phyloP scores from a whole-genome alignment of 164 flowering plant genomes.

The Platanus orientalis region DNA sequence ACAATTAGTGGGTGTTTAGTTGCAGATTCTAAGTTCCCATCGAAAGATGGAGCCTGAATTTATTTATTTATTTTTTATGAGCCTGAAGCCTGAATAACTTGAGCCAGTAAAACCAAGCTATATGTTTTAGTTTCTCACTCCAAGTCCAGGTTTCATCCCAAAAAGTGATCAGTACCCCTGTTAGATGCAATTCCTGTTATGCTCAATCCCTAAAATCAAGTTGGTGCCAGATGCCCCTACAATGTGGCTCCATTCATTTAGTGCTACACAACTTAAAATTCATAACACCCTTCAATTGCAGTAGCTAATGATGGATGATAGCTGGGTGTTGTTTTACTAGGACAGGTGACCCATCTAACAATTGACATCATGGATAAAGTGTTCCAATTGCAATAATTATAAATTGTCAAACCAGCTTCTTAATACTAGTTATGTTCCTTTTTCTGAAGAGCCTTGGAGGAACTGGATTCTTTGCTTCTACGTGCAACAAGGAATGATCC shows the following conservation, averaged over 20 bases:
- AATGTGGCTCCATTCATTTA: background rate
- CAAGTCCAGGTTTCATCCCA: too few species aligned
- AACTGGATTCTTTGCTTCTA: slow-evolving; percentile 75
- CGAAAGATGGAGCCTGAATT: too few species aligned
- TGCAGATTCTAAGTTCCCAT: too few species aligned
- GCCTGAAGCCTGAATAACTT: too few species aligned
- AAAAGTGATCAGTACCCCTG: background rate
- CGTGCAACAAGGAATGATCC: slow-evolving; percentile 76
- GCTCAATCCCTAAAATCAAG: background rate
- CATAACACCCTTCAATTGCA: background rate
- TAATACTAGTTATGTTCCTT: slow-evolving; percentile 3
- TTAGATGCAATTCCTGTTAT: background rate
- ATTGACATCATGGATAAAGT: background rate
- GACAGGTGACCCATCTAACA: background rate
- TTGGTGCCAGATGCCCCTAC: background rate
- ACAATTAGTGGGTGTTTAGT: too few species aligned
- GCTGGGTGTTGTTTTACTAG: background rate
- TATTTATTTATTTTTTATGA: too few species aligned
- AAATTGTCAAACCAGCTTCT: slow-evolving; percentile 1
- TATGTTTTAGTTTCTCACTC: too few species aligned
- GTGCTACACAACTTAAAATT: background rate
- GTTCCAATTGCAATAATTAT: background rate
- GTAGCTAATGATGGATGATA: background rate
- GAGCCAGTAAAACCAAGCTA: too few species aligned
- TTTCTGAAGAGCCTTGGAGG: slow-evolving; percentile 73